Percentiles rank a stretch among this genome's conserved stretches.
phyloP scores from a whole-genome alignment of 371 early-diverging fungal species.

The Rhizopus microsporus region DNA sequence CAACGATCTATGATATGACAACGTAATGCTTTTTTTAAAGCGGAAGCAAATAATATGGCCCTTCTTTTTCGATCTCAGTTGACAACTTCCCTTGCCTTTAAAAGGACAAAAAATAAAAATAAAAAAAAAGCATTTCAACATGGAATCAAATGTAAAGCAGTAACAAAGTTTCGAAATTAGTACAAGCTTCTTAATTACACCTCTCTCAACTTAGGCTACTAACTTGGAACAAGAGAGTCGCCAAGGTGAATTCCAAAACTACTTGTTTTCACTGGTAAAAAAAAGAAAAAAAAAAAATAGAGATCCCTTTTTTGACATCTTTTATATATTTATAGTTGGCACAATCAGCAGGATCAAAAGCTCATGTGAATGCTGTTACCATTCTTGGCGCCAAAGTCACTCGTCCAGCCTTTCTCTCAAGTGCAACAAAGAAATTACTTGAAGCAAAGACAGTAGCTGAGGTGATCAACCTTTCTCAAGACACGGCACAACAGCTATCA shows the following conservation, averaged over 20 bases:
- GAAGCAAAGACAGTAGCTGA: conserved; percentile 65
- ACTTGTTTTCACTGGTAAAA: conserved; percentile 6
- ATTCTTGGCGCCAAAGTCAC: conserved; percentile 50
- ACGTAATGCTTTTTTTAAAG: no score
- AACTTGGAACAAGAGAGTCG: no score
- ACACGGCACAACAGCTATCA: conserved; percentile 61
- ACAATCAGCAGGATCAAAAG: conserved; percentile 37
- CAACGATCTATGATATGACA: no score
- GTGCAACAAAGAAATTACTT: conserved; percentile 40
- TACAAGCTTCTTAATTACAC: no score
- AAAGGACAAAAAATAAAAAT: no score
- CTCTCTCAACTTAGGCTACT: no score
- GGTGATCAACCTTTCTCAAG: conserved; percentile 63
- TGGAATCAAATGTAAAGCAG: no score
- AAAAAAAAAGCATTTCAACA: no score
- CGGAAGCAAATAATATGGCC: no score
- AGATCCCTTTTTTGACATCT: background rate
- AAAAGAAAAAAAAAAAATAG: background rate
- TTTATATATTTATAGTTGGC: conserved; percentile 23
- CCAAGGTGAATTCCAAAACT: background rate
- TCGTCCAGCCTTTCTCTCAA: conserved; percentile 48
- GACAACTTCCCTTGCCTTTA: no score
- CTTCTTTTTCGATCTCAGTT: no score
- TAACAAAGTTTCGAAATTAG: no score
- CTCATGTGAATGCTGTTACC: conserved; percentile 56